phyloP scores from a whole-genome alignment of 2,329 filamentous ascomycete genomes.

The Penicillium digitatum region DNA sequence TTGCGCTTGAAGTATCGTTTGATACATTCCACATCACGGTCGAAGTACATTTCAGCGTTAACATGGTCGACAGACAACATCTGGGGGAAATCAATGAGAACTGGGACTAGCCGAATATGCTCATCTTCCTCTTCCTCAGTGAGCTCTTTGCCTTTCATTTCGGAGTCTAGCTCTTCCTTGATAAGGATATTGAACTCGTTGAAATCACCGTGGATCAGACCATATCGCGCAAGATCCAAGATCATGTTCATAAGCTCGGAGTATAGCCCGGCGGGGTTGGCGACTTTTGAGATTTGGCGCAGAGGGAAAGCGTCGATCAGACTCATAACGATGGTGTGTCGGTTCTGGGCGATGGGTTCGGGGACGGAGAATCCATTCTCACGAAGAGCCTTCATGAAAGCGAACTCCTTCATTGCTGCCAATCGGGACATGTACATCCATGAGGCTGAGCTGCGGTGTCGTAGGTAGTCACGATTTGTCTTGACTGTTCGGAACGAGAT shows the following conservation, averaged over 20 bases:
- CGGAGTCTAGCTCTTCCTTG: conserved; percentile 60
- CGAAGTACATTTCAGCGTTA: conserved; percentile 96
- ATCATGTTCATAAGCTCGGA: conserved; percentile 87
- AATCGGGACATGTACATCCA: conserved; percentile 98
- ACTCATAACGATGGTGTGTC: conserved; percentile 95
- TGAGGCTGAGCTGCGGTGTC: conserved; percentile 71
- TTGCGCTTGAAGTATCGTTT: conserved; percentile 88
- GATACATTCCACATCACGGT: conserved; percentile 90
- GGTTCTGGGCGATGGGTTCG: conserved; percentile 78
- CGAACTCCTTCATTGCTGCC: conserved; percentile 88
- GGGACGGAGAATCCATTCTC: conserved; percentile 88
- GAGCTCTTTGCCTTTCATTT: conserved; percentile 38
- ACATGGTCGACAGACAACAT: conserved; percentile 93
- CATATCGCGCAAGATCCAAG: conserved; percentile 74
- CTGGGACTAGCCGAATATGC: conserved; percentile 61
- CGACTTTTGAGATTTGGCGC: conserved; percentile 78
- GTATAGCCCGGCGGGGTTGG: conserved; percentile 80
- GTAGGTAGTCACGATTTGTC: conserved; percentile 90
- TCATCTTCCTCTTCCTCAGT: conserved; percentile 29
- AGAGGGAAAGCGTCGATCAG: conserved; percentile 89
- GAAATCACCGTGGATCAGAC: conserved; percentile 95
- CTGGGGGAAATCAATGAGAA: conserved; percentile 96
- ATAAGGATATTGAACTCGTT: conserved; percentile 99
- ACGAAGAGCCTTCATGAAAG: conserved; percentile 83
- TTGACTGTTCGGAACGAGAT: conserved; percentile 97